phyloP scores from a whole-genome alignment of 2,329 filamentous ascomycete genomes.

The Phaeosphaeria sp. region DNA sequence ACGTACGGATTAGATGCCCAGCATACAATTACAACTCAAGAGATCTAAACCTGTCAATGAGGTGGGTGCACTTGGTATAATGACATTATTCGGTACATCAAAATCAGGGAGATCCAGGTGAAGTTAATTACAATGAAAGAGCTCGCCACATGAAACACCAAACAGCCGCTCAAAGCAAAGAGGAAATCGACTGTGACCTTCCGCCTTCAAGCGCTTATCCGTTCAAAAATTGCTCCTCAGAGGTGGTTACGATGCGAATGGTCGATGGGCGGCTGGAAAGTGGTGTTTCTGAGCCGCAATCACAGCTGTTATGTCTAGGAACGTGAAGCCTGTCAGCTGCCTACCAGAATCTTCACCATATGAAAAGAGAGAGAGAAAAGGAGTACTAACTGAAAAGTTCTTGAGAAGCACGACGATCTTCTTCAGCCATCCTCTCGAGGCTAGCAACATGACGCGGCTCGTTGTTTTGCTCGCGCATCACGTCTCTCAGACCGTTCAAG shows the following conservation, averaged over 20 bases:
- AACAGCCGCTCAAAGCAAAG: neutral
- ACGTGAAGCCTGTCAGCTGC: neutral
- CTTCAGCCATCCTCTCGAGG: neutral
- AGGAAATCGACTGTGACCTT: neutral
- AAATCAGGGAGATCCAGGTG: neutral
- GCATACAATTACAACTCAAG: neutral
- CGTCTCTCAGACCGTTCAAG: neutral
- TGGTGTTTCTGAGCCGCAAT: neutral
- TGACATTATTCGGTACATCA: neutral
- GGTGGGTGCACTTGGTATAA: neutral
- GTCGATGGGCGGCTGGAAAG: neutral
- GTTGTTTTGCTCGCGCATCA: neutral
- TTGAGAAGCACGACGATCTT: neutral
- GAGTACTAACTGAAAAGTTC: neutral
- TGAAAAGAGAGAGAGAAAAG: neutral
- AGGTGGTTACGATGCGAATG: neutral
- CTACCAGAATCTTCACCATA: neutral
- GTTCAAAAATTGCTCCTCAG: neutral
- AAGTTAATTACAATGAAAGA: neutral
- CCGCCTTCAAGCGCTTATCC: neutral
- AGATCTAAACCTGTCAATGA: neutral
- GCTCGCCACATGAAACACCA: neutral
- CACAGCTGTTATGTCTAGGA: neutral
- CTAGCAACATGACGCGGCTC: neutral
- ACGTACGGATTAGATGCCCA: neutral